Evolutionary conservation across 108 stramenopile genomes (phyloP).

Genomic region (Pseudonitzschia delicatissima): DNA sequence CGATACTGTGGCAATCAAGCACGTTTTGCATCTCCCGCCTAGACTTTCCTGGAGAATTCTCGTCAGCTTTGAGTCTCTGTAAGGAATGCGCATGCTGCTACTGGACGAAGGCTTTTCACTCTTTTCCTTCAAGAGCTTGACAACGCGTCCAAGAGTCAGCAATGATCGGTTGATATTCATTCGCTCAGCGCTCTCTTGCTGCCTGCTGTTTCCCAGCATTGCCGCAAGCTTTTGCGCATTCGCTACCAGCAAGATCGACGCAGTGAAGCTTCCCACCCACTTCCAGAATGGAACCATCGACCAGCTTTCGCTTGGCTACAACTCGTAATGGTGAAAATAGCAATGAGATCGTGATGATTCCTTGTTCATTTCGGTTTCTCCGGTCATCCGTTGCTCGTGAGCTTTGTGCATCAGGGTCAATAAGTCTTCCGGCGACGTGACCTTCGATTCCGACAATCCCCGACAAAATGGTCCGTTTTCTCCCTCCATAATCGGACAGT

Average conservation of each 20-base stretch:
- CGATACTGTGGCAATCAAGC: conserved; percentile 89
- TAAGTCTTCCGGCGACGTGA: conserved; percentile 69
- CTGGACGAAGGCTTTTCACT: conserved; percentile 15
- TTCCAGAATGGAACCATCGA: conserved; percentile 72
- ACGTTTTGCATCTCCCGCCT: conserved; percentile 91
- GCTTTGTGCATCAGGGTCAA: conserved; percentile 77
- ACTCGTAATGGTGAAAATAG: conserved; percentile 80
- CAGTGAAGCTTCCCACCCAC: conserved; percentile 89
- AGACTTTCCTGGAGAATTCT: conserved; percentile 90
- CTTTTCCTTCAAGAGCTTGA: conserved; percentile 62
- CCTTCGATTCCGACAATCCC: conserved; percentile 79
- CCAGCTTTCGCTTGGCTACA: conserved; percentile 44
- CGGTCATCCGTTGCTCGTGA: conserved; percentile 80
- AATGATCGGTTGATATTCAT: conserved; percentile 77
- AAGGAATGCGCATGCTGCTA: conserved; percentile 15
- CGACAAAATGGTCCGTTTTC: conserved; percentile 65
- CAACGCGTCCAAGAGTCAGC: conserved; percentile 73
- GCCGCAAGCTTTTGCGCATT: conserved; percentile 61
- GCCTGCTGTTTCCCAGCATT: conserved; percentile 45
- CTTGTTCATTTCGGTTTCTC: conserved; percentile 96
- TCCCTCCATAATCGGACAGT: conserved; percentile 80
- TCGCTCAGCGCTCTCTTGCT: conserved; percentile 64
- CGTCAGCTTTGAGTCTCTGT: conserved; percentile 93
- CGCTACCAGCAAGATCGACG: conserved; percentile 90
- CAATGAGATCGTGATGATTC: conserved; percentile 89